Base-by-base conservation (phyloP, 1,284 basidiomycete species). In the Volvariella volvacea region DNA sequence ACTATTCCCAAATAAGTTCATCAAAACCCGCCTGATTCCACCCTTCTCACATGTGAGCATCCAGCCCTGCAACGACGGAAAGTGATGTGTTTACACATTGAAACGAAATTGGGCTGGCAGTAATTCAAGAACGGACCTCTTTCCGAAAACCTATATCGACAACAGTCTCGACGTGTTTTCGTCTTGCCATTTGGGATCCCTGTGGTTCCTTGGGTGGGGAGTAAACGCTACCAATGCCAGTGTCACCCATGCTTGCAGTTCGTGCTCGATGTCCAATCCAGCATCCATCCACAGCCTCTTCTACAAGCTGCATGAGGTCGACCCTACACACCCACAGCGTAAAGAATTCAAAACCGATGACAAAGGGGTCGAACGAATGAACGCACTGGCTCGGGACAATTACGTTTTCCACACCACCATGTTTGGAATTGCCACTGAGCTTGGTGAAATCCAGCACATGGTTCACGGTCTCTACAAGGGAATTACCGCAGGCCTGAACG, bases 371-470 rank as follows among this genome's bases (percentile, higher is more conserved):
- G 34, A 7, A 28, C 25, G 25, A 12, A 12, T 36, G 10, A 39
- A 67, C 73, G 48, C 42, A 84, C 85, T 71, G 77, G 51, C 75
- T 74, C n/a, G 76, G 74, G 20, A 76, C 70, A 48, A 92, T 88
- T 41, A 80, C 75, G 52, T 85, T 81, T 57, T 86, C 85, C 4
- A 82, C 80, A 39, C 80, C 83, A 31, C 83, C 84, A 2, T 78
- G 71, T 60, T 88, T 89, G 33, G 82, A 71, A 52, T 86, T 87
- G n/a, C 92, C 92, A 56, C 88, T 93, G 16, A 96, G 74, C 61
- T 97, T 97, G 28, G 93, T 96, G 59, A 95, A 97, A 62, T 97
- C 94, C 30, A 98, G 72, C 4, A 98, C 94, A 56, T 98, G 94
- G 59, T 97, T 97, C 47, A 98, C 93, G 2, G 88, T 89, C 65